Evolutionary conservation across 345 rosid genomes (phyloP).

Genomic region (Clarkia xantiana): DNA sequence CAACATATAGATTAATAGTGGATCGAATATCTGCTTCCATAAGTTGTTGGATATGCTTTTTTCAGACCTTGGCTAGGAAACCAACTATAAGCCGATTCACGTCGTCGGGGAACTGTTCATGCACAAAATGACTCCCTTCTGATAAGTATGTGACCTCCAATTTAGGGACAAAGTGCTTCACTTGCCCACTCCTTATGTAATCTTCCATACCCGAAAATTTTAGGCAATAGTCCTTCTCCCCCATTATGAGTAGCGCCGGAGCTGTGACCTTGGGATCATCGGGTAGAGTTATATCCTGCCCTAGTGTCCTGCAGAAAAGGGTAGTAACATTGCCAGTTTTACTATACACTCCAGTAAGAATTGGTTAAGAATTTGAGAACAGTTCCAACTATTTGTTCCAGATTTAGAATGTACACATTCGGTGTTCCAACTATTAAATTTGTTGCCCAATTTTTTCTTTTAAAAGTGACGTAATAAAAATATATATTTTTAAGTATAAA

Average conservation of each 20-base stretch:
- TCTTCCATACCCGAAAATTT: slow-evolving; percentile 19
- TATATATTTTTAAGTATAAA: no score
- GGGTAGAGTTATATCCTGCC: slow-evolving; percentile 1
- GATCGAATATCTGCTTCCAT: no score
- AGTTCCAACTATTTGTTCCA: no score
- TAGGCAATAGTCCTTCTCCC: slow-evolving; percentile 23
- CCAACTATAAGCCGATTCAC: slow-evolving; percentile 19
- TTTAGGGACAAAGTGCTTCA: slow-evolving; percentile 24
- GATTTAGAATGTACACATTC: no score
- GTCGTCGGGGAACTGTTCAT: slow-evolving; percentile 22
- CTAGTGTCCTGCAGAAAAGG: slow-evolving; percentile 1
- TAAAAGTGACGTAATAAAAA: no score
- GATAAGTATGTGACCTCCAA: slow-evolving; percentile 16
- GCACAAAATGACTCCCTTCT: slow-evolving; percentile 28
- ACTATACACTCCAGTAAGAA: no score
- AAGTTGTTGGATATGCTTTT: background rate
- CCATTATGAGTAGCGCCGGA: slow-evolving; percentile 22
- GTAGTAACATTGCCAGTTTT: no score
- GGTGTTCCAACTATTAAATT: no score
- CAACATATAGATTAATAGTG: no score
- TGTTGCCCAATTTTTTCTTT: no score
- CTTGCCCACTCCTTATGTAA: slow-evolving; percentile 15
- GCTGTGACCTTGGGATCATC: slow-evolving; percentile 17
- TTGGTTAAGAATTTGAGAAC: no score
- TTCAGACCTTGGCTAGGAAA: slow-evolving; percentile 18